Evolutionary conservation across 2,329 filamentous ascomycete genomes (phyloP).

Genomic region (Clonostachys rhizophaga): DNA sequence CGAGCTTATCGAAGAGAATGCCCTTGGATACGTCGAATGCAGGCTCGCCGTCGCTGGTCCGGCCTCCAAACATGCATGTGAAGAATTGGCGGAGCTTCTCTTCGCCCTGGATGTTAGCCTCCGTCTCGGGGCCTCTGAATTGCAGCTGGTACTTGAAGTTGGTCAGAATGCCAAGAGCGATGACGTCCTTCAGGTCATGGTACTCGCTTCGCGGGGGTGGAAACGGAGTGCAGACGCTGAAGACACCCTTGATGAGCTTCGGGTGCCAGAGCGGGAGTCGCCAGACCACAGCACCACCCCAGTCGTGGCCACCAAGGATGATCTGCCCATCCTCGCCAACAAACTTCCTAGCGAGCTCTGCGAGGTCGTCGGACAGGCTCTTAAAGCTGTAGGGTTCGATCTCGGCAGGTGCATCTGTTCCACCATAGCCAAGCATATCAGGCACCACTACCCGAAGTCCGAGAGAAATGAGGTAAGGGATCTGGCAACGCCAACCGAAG

Average conservation of each 20-base stretch:
- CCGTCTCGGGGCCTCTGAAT: constrained; percentile 63
- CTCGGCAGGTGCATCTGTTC: constrained; percentile 63
- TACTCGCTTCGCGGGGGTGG: constrained; percentile 45
- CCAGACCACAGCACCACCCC: constrained; percentile 79
- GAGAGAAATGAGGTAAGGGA: constrained; percentile 68
- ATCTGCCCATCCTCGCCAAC: constrained; percentile 46
- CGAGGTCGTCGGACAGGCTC: constrained; percentile 69
- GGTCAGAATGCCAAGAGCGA: constrained; percentile 47
- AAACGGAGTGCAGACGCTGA: constrained; percentile 79
- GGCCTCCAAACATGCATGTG: constrained; percentile 65
- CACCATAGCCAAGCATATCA: constrained; percentile 83
- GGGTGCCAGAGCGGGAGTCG: constrained; percentile 71
- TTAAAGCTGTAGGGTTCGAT: constrained; percentile 65
- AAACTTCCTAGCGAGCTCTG: constrained; percentile 59
- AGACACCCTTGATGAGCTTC: constrained; percentile 66
- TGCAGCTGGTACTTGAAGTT: constrained; percentile 85
- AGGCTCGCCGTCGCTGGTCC: constrained; percentile 45
- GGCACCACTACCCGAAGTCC: constrained; percentile 77
- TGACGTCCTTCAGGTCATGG: constrained; percentile 53
- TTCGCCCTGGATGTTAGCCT: constrained; percentile 50
- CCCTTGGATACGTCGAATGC: constrained; percentile 59
- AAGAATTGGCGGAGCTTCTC: constrained; percentile 67
- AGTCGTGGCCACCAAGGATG: constrained; percentile 88
- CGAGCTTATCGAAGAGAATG: constrained; percentile 57
- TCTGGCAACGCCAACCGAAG: constrained; percentile 86